Evolutionary conservation across 352 stramenopile genomes (phyloP).

Genomic region (Hyaloperonospora brassicae): DNA sequence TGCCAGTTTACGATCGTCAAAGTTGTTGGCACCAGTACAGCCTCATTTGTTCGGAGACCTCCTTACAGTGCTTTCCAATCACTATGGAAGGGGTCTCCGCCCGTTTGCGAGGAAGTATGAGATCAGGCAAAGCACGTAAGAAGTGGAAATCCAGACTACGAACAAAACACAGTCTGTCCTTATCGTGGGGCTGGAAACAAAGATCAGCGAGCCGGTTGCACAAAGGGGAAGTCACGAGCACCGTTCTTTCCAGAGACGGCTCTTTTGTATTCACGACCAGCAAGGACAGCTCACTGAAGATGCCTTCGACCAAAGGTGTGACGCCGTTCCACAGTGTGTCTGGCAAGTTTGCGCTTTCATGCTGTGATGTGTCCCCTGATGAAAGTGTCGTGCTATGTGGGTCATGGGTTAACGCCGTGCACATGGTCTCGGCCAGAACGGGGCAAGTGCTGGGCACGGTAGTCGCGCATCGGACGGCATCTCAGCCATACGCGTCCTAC

Average conservation of each 20-base stretch:
- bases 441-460: conserved; percentile 53
- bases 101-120: conserved; percentile 29
- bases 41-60: conserved; percentile 39
- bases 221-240: conserved; percentile 52
- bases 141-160: conserved; percentile 41
- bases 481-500: conserved; percentile 54
- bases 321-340: conserved; percentile 25
- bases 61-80: conserved; percentile 28
- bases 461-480: conserved; percentile 62
- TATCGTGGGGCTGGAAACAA: conserved; percentile 48
- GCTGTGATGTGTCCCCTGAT: conserved; percentile 61
- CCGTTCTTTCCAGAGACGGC: conserved; percentile 45
- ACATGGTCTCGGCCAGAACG: conserved; percentile 60
- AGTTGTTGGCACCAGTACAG: conserved; percentile 17
- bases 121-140: conserved; percentile 32
- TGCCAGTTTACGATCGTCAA: not conserved
- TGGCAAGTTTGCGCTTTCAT: conserved; percentile 41
- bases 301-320: conserved; percentile 30
- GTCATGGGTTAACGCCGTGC: conserved; percentile 66
- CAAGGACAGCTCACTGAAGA: conserved; percentile 61
- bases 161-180: conserved; percentile 22
- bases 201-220: conserved; percentile 34
- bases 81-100: conserved; percentile 29
- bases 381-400: conserved; percentile 54
- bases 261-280: conserved; percentile 52